Evolutionary conservation across 768 basidiomycete genomes (phyloP).

Genomic region (Dioszegia crocea): DNA sequence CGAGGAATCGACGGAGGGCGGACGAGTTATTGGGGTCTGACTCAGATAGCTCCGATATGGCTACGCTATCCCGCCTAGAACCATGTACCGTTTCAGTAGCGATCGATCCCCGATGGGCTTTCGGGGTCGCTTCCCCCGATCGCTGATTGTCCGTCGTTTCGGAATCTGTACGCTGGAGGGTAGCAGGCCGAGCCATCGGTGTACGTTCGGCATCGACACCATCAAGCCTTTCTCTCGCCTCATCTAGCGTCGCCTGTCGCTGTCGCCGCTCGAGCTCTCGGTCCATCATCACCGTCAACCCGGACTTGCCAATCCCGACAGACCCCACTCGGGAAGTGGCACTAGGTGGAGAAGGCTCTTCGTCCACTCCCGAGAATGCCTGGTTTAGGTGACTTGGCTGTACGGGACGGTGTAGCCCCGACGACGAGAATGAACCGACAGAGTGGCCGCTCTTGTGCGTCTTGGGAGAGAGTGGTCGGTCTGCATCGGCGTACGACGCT

Average conservation of each 20-base stretch:
- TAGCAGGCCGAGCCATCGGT: neutral
- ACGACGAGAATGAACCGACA: neutral
- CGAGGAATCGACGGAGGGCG: constrained; percentile 28
- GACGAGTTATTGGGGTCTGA: constrained; percentile 15
- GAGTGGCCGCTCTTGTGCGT: neutral
- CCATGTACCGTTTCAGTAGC: neutral
- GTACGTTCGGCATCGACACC: neutral
- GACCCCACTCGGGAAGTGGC: neutral
- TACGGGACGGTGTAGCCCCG: constrained; percentile 13
- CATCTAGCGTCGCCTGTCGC: neutral
- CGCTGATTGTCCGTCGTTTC: neutral
- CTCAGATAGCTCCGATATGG: neutral
- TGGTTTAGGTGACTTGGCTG: constrained; percentile 34
- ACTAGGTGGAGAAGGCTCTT: constrained; percentile 7
- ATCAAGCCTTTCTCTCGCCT: neutral
- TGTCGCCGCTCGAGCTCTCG: constrained; percentile 21
- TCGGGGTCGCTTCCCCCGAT: constrained; percentile 25
- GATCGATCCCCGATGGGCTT: constrained; percentile 12
- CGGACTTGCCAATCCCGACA: constrained; percentile 20
- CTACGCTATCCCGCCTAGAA: neutral
- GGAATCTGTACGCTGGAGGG: neutral
- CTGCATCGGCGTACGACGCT: neutral
- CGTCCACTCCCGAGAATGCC: constrained; percentile 4
- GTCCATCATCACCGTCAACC: constrained; percentile 43
- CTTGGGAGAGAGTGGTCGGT: constrained; percentile 9